Percentiles rank a stretch among this genome's conserved stretches.
phyloP scores from a whole-genome alignment of 805 yeast genomes.

The Yamadazyma tumulicola region DNA sequence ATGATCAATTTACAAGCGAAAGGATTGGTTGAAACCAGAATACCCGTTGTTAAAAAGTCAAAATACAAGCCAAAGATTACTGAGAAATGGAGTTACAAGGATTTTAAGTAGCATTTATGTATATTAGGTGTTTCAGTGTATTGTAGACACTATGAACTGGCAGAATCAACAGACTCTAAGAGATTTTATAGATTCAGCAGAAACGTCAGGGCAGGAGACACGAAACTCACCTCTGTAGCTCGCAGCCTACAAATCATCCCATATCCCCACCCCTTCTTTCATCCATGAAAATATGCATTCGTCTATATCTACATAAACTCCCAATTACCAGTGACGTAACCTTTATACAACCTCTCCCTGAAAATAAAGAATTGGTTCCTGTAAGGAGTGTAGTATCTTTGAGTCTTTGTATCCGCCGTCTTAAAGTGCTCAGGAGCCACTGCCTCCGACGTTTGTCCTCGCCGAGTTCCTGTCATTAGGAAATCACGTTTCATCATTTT shows the following conservation, averaged over 20 bases:
- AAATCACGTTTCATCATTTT: constrained; percentile 67
- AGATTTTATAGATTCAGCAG: too few relatives aligned
- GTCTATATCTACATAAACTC: constrained; percentile 33
- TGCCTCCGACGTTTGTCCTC: constrained; percentile 66
- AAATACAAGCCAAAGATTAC: constrained; percentile 72
- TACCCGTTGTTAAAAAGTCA: constrained; percentile 61
- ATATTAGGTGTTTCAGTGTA: too few relatives aligned
- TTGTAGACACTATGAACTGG: too few relatives aligned
- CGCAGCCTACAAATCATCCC: too few relatives aligned
- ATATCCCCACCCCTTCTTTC: too few relatives aligned
- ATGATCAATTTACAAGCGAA: constrained; percentile 76
- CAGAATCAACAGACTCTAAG: too few relatives aligned
- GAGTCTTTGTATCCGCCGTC: constrained; percentile 36
- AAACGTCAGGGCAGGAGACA: too few relatives aligned
- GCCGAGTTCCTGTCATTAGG: constrained; percentile 67
- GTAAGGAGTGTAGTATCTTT: constrained; percentile 45
- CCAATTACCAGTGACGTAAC: constrained; percentile 44
- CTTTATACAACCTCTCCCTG: constrained; percentile 47
- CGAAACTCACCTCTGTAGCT: too few relatives aligned
- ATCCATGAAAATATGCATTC: constrained; percentile 8
- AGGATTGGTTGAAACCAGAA: constrained; percentile 85
- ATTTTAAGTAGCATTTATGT: constrained; percentile 54
- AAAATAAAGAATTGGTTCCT: constrained; percentile 44
- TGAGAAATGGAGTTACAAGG: constrained; percentile 92
- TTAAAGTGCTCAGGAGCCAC: constrained; percentile 76